These are phyloP conservation scores for Boletus subcaerulescens DNA, from an alignment of 768 basidiomycete genomes.

Conservation along the genomic window DNA sequence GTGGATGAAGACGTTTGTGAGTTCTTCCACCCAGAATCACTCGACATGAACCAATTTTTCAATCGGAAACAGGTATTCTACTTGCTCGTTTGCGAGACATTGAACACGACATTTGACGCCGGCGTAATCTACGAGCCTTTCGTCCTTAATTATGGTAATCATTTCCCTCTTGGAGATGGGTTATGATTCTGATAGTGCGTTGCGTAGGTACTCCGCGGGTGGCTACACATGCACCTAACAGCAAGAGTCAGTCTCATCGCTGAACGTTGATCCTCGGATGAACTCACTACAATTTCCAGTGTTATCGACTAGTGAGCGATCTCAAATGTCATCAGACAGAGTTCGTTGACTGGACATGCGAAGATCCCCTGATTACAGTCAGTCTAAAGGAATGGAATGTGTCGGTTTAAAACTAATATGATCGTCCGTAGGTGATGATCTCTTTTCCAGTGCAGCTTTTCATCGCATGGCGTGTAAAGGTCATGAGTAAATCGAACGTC, in stretches of 20 bases:
- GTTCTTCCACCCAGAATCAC: not conserved
- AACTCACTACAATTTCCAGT: not conserved
- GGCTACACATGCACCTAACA: not conserved
- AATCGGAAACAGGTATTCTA: not conserved
- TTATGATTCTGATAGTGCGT: not conserved
- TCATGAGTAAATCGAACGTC: conserved; percentile 31
- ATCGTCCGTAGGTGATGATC: conserved; percentile 38
- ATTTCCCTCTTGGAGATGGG: not conserved
- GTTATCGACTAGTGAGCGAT: not conserved
- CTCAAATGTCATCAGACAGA: not conserved
- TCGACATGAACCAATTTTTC: not conserved
- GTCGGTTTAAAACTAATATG: not conserved
- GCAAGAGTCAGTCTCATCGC: not conserved
- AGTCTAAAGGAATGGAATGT: not conserved
- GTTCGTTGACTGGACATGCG: not conserved
- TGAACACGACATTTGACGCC: not conserved
- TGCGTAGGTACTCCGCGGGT: not conserved
- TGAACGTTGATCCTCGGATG: too few relatives aligned
- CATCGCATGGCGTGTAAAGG: conserved; percentile 43
- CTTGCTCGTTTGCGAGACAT: not conserved
- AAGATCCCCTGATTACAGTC: conserved; percentile 48
- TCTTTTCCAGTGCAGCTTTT: conserved; percentile 45
- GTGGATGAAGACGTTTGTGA: not conserved
- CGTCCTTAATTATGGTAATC: not conserved
- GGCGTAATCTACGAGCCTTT: not conserved